These are phyloP conservation scores for Fusarium longipes DNA, from an alignment of 2,329 filamentous ascomycete species.

Conservation along the genomic window DNA sequence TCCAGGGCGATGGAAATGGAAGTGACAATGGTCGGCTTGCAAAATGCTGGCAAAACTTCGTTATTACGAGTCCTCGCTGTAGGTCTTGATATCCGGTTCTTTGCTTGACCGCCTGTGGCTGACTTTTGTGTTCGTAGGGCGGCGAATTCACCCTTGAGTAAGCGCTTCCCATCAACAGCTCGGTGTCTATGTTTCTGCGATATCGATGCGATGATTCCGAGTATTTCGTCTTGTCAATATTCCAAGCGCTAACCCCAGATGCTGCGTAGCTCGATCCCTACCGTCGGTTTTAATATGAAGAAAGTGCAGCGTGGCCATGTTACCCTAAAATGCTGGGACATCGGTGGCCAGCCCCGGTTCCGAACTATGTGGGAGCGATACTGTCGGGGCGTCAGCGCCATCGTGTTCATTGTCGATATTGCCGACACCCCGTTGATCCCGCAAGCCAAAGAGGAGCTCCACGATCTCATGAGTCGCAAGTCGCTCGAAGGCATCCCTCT, in stretches of 20 bases:
- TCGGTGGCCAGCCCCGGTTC: slow-evolving; percentile 96
- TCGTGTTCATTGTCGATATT: slow-evolving; percentile 98
- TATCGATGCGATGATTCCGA: slow-evolving; percentile 1
- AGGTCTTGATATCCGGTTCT: slow-evolving; percentile 58
- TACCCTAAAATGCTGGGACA: slow-evolving; percentile 98
- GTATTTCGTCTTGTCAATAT: slow-evolving; percentile 7
- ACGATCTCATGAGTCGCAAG: slow-evolving; percentile 85
- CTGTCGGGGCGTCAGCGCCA: slow-evolving; percentile 95
- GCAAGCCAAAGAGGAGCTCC: slow-evolving; percentile 90
- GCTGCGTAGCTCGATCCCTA: slow-evolving; percentile 87
- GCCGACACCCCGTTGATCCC: slow-evolving; percentile 85
- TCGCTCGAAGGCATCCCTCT: slow-evolving; percentile 90
- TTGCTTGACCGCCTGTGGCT: slow-evolving; percentile 37
- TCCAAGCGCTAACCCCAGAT: slow-evolving; percentile 53
- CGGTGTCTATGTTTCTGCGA: slow-evolving; percentile 23
- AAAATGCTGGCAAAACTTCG: slow-evolving; percentile 98
- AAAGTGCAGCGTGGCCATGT: slow-evolving; percentile 97
- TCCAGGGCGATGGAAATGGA: slow-evolving; percentile 98
- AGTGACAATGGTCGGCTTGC: slow-evolving; percentile 97
- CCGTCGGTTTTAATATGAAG: slow-evolving; percentile 99
- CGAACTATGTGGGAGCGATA: slow-evolving; percentile 99
- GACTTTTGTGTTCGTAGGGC: slow-evolving; percentile 68
- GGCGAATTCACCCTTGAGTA: slow-evolving; percentile 99
- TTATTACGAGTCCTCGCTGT: slow-evolving; percentile 93
- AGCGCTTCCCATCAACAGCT: slow-evolving; percentile 53